phyloP scores from a whole-genome alignment of 345 rosid genomes.

The Syzygium oleosum region DNA sequence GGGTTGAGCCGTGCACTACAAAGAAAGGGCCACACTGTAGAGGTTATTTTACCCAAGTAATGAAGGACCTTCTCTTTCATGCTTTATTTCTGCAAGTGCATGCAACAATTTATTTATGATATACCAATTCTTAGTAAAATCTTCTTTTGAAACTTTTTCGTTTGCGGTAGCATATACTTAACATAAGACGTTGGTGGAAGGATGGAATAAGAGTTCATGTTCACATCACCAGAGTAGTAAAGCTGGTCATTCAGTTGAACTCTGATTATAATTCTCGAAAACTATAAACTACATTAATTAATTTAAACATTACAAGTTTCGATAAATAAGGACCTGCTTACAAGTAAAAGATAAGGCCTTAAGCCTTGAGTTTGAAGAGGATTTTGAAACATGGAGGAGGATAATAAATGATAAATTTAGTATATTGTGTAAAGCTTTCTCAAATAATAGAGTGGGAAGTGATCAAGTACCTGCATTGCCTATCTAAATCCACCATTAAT shows the following conservation, averaged over 20 bases:
- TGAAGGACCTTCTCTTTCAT: not conserved
- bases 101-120: not conserved
- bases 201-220: not conserved
- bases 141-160: not conserved
- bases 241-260: not conserved
- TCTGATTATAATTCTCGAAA: not conserved
- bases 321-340: not conserved
- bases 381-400: not conserved
- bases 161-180: not conserved
- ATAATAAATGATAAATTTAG: not conserved
- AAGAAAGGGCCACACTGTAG: conserved; percentile 62
- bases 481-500: not conserved
- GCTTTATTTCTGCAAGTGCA: not conserved
- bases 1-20: conserved; percentile 56
- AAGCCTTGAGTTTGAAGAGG: not conserved
- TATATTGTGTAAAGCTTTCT: not conserved
- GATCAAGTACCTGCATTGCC: not conserved
- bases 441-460: not conserved
- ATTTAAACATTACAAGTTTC: not conserved
- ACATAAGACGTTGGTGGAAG: not conserved
- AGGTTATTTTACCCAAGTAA: conserved; percentile 87
- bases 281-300: not conserved
- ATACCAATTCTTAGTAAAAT: not conserved
- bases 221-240: not conserved
- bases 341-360: not conserved